Evolutionary conservation across 257 asterid genomes (phyloP).

Genomic region (Gardenia jasminoides): DNA sequence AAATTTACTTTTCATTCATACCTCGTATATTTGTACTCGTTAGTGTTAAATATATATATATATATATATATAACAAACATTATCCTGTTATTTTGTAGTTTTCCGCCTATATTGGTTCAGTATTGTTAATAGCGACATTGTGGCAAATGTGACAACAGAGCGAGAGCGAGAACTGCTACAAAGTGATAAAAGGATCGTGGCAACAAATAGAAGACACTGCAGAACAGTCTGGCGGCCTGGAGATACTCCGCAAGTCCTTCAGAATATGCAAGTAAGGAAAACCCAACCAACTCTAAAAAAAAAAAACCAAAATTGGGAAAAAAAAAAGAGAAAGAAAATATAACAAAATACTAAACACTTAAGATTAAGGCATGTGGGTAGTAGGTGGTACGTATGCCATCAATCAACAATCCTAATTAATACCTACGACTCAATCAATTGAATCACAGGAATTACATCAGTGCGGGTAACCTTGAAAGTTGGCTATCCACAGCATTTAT

Average conservation of each 20-base stretch:
- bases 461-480: slow-evolving; percentile 34
- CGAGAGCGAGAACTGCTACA: slow-evolving; percentile 78
- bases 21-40: too few relatives aligned
- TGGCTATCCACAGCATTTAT: slow-evolving; percentile 64
- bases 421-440: background rate
- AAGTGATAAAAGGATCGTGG: slow-evolving; percentile 79
- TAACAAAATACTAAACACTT: too few relatives aligned
- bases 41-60: too few relatives aligned
- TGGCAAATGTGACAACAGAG: slow-evolving; percentile 37
- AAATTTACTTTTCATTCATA: too few relatives aligned
- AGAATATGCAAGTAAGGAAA: slow-evolving; percentile 82
- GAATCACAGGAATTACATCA: slow-evolving; percentile 47
- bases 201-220: slow-evolving; percentile 65
- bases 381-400: background rate
- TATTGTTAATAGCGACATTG: background rate
- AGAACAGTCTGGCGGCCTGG: slow-evolving; percentile 52
- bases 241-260: slow-evolving; percentile 62
- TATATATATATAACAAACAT: too few relatives aligned
- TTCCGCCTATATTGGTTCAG: background rate
- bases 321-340: too few relatives aligned
- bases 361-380: too few relatives aligned
- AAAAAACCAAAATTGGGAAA: too few relatives aligned
- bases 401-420: background rate
- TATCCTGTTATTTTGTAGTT: background rate
- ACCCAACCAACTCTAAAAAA: too few relatives aligned